Conservation (phyloP, 306 rosid species). For the Pyrus bretschneideri region DNA sequence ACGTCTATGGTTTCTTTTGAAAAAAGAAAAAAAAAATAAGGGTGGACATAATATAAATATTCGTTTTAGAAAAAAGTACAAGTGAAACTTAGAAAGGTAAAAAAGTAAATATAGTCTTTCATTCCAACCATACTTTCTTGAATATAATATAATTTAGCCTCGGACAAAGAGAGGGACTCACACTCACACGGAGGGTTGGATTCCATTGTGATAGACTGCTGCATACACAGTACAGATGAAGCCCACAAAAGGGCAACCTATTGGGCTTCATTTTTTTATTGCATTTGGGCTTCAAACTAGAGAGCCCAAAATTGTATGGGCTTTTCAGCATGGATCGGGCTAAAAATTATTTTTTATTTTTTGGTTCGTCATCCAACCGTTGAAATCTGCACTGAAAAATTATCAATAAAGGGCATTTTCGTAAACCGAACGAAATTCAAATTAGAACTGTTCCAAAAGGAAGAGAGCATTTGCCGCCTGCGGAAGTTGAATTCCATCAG, state of each 20-base stretch:
- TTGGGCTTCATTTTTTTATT: background rate
- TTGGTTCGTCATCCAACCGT: background rate
- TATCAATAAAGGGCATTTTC: background rate
- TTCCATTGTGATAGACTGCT: no score
- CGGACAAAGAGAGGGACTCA: no score
- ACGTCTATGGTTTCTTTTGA: no score
- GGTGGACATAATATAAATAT: no score
- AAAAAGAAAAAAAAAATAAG: no score
- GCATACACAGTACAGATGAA: no score
- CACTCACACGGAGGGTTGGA: no score
- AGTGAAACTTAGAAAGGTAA: no score
- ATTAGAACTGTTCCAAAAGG: background rate
- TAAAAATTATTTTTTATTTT: background rate
- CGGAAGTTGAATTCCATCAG: background rate
- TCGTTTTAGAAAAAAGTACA: no score
- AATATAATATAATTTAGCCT: no score
- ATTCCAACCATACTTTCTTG: no score
- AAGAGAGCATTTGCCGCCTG: slow-evolving; percentile 9
- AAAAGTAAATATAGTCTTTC: no score
- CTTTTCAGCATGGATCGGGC: background rate
- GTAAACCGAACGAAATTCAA: slow-evolving; percentile 4
- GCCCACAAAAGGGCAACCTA: background rate
- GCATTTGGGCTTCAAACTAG: background rate
- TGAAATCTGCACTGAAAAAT: background rate
- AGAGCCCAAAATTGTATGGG: background rate